Percentiles rank a stretch among this genome's conserved stretches.
Evolutionary conservation across 768 basidiomycete species (phyloP).

Genomic region (Suillus clintonianus): DNA sequence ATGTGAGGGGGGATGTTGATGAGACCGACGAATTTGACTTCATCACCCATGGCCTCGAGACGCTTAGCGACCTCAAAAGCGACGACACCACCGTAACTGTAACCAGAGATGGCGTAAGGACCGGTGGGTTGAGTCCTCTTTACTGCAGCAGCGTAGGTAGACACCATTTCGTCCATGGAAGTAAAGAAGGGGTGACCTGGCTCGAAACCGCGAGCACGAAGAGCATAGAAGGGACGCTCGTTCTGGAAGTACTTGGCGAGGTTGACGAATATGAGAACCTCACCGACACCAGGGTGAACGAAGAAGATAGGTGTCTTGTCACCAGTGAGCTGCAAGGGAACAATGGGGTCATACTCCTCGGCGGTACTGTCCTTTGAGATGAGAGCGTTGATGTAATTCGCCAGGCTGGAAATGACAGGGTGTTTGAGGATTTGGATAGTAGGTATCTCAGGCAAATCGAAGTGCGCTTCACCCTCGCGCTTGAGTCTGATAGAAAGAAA

Average conservation of each 20-base stretch:
- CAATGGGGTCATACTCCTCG: conserved; percentile 38
- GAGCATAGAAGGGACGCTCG: conserved; percentile 45
- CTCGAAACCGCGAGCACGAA: conserved; percentile 47
- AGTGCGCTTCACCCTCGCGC: conserved; percentile 20
- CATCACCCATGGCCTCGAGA: conserved; percentile 35
- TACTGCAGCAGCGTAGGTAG: conserved; percentile 36
- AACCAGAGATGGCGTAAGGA: conserved; percentile 46
- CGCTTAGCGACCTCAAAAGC: conserved; percentile 45
- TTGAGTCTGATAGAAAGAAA: conserved; percentile 16
- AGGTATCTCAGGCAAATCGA: conserved; percentile 30
- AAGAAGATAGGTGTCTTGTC: conserved; percentile 43
- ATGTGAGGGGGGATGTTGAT: conserved; percentile 47
- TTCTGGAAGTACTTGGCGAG: conserved; percentile 39
- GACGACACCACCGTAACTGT: conserved; percentile 47
- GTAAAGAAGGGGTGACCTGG: conserved; percentile 36
- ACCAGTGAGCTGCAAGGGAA: conserved; percentile 39
- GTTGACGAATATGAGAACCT: conserved; percentile 41
- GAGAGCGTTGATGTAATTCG: conserved; percentile 29
- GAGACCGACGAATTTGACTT: conserved; percentile 42
- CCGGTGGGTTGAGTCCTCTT: conserved; percentile 36
- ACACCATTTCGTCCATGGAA: conserved; percentile 42
- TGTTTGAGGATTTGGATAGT: conserved; percentile 40
- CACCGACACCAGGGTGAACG: conserved; percentile 45
- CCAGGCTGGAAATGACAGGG: conserved; percentile 29
- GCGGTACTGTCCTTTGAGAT: conserved; percentile 7